Conservation (phyloP, 345 rosid genomes). For the Limnanthes douglasii region DNA sequence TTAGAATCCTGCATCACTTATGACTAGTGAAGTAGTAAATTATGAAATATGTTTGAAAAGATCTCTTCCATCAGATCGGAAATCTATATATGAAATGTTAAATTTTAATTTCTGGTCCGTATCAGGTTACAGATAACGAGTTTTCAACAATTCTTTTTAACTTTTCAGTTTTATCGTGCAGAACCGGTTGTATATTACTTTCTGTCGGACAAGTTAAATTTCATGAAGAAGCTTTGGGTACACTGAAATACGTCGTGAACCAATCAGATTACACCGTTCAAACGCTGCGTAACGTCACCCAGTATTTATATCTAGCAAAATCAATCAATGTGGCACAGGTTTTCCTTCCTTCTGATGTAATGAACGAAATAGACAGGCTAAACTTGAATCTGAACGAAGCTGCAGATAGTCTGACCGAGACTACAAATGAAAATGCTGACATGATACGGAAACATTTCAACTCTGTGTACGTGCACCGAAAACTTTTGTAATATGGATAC, state of each 20-base stretch:
- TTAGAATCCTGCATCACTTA: no score
- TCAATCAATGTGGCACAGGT: conserved; percentile 68
- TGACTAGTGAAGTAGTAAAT: no score
- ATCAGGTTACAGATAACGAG: no score
- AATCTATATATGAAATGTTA: no score
- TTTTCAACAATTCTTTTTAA: no score
- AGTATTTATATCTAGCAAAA: conserved; percentile 79
- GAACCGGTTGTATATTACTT: conserved; percentile 85
- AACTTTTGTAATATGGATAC: conserved; percentile 7
- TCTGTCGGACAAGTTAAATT: conserved; percentile 85
- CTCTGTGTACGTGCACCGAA: conserved; percentile 45
- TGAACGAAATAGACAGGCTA: conserved; percentile 69
- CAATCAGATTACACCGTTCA: conserved; percentile 87
- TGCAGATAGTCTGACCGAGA: conserved; percentile 50
- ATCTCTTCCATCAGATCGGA: no score
- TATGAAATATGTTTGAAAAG: no score
- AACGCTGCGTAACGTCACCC: conserved; percentile 72
- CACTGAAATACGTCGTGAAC: conserved; percentile 79
- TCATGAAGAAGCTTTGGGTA: conserved; percentile 55
- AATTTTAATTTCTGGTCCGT: no score
- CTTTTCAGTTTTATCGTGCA: conserved; percentile 20
- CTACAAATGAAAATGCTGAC: conserved; percentile 53
- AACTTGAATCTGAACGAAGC: conserved; percentile 56
- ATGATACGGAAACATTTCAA: conserved; percentile 52
- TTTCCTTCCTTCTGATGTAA: conserved; percentile 52